Evolutionary conservation across 768 basidiomycete species (phyloP), one percentile per base, ranked within the genome.

Genomic region (Boletus barrowsii): DNA sequence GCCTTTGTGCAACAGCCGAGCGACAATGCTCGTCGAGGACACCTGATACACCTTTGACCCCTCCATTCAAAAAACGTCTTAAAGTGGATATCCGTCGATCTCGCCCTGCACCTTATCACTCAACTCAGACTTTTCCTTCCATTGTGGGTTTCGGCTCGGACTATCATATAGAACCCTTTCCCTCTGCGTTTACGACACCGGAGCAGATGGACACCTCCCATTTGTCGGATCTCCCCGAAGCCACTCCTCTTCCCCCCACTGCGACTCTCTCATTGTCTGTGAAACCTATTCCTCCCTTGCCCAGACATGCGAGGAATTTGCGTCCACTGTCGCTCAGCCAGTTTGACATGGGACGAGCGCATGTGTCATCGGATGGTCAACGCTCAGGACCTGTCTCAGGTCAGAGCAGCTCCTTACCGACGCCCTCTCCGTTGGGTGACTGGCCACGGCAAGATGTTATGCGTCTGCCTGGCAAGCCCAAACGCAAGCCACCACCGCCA

Each of bases 361-460:
- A 47, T 22, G 49, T 49, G 15, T 57, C 69, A 24, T 70, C 74
- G 10, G 64, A 60, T 29, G 29, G 74, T 49, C 66, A 63, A 50
- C 52, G 63, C 6, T 51, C 65, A n/a, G 51, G 54, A 44, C 51
- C 54, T 0, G 24, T 42, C 20, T 37, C 50, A 52, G 52, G 39
- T 45, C 51, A 57, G 44, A 55, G 56, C 53, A 33, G 5, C 41
- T 54, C 59, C 48, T 20, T 51, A 50, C 66, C 73, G 14, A 71
- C 73, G 14, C 76, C 80, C 30, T 71, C 77, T 26, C 79, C 78
- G 4, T 66, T 84, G 1, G 79, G 81, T 17, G 68, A 79, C 33
- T 84, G 84, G 83, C 84, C 82, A 36, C 76, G 78, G 20, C 60
- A 63, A 11, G 75, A 83, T 57, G 41, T 64, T 39, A 63, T 70